A percentile compares a stretch with the other conserved stretches of the same genome.
phyloP scores from a whole-genome alignment of 2,329 filamentous ascomycete genomes.

The Monosporascus ibericus region DNA sequence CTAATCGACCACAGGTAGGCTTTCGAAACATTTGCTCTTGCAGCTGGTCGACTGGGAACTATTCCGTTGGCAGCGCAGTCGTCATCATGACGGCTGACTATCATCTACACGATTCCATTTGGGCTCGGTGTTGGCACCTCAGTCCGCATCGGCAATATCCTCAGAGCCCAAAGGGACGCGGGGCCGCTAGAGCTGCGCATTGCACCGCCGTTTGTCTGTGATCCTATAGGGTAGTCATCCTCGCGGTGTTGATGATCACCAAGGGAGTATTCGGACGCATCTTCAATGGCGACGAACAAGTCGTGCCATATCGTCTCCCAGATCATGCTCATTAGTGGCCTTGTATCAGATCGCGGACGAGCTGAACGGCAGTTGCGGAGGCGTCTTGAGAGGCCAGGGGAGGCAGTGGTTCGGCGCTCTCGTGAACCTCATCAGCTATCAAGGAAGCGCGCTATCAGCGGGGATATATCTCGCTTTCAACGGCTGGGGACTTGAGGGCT shows the following conservation, averaged over 20 bases:
- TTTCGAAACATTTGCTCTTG: constrained; percentile 83
- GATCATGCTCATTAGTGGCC: constrained; percentile 81
- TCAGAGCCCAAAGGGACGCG: constrained; percentile 63
- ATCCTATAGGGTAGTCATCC: constrained; percentile 60
- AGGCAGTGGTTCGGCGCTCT: constrained; percentile 77
- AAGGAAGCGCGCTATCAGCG: constrained; percentile 72
- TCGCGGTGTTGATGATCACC: constrained; percentile 63
- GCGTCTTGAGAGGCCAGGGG: constrained; percentile 76
- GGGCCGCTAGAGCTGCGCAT: constrained; percentile 68
- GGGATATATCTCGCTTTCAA: constrained; percentile 82
- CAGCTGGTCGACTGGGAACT: constrained; percentile 73
- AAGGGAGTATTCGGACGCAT: constrained; percentile 69
- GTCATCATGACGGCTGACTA: constrained; percentile 88
- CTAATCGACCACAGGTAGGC: constrained; percentile 53
- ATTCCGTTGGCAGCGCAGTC: constrained; percentile 75
- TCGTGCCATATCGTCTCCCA: constrained; percentile 66
- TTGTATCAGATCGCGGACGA: constrained; percentile 89
- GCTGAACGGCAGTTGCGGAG: constrained; percentile 78
- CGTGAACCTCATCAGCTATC: constrained; percentile 80
- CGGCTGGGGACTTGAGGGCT: constrained; percentile 72
- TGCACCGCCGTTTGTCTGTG: constrained; percentile 68
- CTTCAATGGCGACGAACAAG: constrained; percentile 72
- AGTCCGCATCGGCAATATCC: constrained; percentile 70
- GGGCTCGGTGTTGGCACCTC: constrained; percentile 79
- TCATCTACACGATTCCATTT: constrained; percentile 81